These are phyloP conservation scores for Knoxia roxburghii DNA, from an alignment of 257 asterid genomes.

Conservation along the genomic window DNA sequence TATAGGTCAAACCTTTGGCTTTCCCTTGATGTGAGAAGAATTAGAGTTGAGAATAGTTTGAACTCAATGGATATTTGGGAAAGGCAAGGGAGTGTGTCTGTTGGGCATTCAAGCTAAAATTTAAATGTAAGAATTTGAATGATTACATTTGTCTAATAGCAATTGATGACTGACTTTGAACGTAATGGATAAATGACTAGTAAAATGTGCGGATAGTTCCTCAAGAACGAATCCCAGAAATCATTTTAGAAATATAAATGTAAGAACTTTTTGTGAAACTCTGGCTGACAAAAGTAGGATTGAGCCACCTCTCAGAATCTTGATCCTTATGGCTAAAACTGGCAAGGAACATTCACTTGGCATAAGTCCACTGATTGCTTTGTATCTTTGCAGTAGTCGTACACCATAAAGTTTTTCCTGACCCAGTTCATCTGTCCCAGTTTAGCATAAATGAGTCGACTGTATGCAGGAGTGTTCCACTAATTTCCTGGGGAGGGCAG, in stretches of 20 bases:
- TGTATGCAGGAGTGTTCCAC: constrained; percentile 32
- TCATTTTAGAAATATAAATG: background rate
- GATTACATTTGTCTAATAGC: background rate
- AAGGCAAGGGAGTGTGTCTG: background rate
- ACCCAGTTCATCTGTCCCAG: constrained; percentile 35
- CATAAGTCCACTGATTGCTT: constrained; percentile 34
- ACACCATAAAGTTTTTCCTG: constrained; percentile 41
- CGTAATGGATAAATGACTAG: background rate
- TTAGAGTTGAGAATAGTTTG: background rate
- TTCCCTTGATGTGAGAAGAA: background rate
- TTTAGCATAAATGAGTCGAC: constrained; percentile 28
- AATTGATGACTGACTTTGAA: background rate
- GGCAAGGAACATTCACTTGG: constrained; percentile 55
- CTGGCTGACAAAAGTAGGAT: background rate
- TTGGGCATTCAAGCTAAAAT: constrained; percentile 7
- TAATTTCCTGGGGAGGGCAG: constrained; percentile 28
- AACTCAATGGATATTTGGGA: background rate
- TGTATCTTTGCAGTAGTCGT: constrained; percentile 60
- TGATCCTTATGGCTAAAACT: constrained; percentile 21
- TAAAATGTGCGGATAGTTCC: background rate
- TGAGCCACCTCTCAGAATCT: background rate
- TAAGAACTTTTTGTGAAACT: background rate
- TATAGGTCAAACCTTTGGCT: background rate
- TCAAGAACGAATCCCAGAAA: background rate
- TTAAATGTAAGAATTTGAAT: constrained; percentile 6